phyloP scores from a whole-genome alignment of 192 early-diverging fungal genomes.

The Rhizophagus clarus region DNA sequence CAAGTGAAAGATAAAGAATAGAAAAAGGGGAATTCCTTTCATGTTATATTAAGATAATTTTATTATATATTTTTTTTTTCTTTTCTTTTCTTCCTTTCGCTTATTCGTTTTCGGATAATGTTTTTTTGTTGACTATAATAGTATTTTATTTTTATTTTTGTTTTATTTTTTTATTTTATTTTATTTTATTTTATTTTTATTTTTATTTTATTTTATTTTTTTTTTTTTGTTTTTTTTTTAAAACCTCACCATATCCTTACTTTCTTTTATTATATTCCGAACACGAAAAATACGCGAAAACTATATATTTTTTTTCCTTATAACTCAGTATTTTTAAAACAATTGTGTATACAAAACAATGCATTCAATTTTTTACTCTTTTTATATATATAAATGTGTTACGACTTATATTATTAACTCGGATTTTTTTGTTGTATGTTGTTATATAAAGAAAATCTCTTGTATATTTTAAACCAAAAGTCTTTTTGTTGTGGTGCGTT shows the following conservation, averaged over 20 bases:
- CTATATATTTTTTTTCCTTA: neutral
- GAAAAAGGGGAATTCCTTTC: neutral
- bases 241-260: neutral
- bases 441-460: too few species aligned
- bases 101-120: neutral
- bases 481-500: too few species aligned
- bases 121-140: too few species aligned
- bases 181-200: neutral
- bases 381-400: constrained; percentile 1
- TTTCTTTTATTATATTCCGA: neutral
- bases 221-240: neutral
- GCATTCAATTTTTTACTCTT: neutral
- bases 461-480: too few species aligned
- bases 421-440: too few species aligned
- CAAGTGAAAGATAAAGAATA: constrained; percentile 21
- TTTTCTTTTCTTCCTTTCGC: constrained; percentile 15
- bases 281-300: neutral
- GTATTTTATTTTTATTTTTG: neutral
- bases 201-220: neutral
- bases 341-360: constrained; percentile 20
- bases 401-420: neutral
- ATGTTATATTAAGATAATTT: neutral
- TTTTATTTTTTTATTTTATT: neutral
- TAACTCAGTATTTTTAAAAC: constrained; percentile 1
- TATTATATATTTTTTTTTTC: neutral